Evolutionary conservation across 768 basidiomycete genomes (phyloP).

Genomic region (Rhodotorula sphaerocarpa): DNA sequence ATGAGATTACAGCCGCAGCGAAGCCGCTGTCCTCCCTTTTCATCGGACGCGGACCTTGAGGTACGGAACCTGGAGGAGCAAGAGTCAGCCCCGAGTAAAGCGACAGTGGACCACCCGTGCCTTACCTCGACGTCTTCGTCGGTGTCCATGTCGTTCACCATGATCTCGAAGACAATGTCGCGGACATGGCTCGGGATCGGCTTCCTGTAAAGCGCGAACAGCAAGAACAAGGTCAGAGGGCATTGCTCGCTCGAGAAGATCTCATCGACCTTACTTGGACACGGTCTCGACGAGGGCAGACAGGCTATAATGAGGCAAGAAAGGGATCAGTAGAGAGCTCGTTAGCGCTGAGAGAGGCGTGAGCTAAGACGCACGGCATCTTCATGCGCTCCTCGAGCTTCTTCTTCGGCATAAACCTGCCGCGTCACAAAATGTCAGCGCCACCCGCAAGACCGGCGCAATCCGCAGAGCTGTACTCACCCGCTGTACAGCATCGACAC

Average conservation of each 20-base stretch:
- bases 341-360: neutral
- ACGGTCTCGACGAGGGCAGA: constrained; percentile 3
- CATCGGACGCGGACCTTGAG: constrained; percentile 1
- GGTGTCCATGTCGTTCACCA: constrained; percentile 74
- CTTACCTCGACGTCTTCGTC: constrained; percentile 88
- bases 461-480: neutral
- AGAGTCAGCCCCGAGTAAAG: neutral
- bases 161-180: constrained; percentile 83
- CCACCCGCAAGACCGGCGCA: too few species aligned
- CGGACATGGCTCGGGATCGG: constrained; percentile 72
- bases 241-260: too few species aligned
- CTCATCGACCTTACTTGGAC: too few species aligned
- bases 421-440: constrained; percentile 90
- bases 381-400: constrained; percentile 50
- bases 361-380: constrained; percentile 45
- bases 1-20: neutral
- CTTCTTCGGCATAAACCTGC: constrained; percentile 80
- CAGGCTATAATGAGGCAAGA: neutral
- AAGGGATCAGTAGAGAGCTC: neutral
- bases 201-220: constrained; percentile 49
- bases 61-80: neutral
- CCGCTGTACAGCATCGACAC: constrained; percentile 1
- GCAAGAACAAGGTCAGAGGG: too few species aligned
- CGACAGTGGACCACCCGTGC: neutral
- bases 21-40: neutral